Conservation (phyloP, 192 early-diverging fungal species). For the Coemansia umbellata region DNA sequence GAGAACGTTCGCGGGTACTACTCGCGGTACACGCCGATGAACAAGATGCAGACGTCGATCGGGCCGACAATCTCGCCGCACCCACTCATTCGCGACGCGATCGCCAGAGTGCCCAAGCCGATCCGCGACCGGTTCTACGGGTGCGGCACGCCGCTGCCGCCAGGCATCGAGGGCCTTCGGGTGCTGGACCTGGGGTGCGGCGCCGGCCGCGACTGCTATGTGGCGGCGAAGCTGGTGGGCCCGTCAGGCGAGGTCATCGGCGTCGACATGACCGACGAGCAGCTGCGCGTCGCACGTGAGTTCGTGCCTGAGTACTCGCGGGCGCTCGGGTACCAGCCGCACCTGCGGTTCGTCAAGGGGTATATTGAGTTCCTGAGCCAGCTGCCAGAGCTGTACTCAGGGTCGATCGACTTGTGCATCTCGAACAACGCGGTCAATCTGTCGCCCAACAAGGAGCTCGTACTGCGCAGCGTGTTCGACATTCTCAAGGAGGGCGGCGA, state of each 20-base stretch:
- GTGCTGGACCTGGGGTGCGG: conserved; percentile 52
- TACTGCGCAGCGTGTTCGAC: conserved; percentile 40
- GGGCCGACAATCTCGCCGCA: conserved; percentile 33
- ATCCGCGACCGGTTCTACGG: conserved; percentile 45
- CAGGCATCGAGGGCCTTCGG: conserved; percentile 41
- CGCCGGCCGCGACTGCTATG: conserved; percentile 50
- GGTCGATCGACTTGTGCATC: conserved; percentile 47
- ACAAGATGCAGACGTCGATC: conserved; percentile 40
- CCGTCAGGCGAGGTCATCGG: conserved; percentile 42
- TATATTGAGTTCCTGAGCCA: conserved; percentile 45
- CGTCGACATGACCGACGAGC: conserved; percentile 53
- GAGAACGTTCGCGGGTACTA: conserved; percentile 52
- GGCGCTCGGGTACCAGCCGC: conserved; percentile 39
- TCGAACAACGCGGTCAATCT: conserved; percentile 51
- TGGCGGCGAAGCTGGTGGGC: conserved; percentile 45
- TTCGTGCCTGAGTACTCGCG: conserved; percentile 11
- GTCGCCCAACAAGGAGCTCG: conserved; percentile 48
- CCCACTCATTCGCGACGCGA: conserved; percentile 34
- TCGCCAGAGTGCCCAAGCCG: conserved; percentile 30
- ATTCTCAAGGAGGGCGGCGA: conserved; percentile 38
- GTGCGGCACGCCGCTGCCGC: conserved; percentile 44
- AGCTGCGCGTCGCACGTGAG: conserved; percentile 37
- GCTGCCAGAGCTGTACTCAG: conserved; percentile 17
- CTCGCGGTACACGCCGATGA: conserved; percentile 42
- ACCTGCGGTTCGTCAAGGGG: conserved; percentile 39